Base-by-base conservation (phyloP, 2,329 filamentous ascomycete genomes). In the Sarocladium kiliense region DNA sequence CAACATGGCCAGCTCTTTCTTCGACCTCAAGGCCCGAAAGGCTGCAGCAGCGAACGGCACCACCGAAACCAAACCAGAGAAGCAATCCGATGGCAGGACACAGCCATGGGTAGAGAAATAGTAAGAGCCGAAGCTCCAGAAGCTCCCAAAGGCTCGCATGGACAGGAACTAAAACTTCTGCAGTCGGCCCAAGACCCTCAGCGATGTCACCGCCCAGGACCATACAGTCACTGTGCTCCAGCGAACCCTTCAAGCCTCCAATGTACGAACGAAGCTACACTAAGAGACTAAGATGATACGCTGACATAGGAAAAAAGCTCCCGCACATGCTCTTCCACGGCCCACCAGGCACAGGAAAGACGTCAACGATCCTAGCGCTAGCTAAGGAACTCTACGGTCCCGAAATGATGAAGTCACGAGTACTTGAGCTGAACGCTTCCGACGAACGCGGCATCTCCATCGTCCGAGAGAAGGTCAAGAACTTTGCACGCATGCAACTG, bases 61-160 rank as follows among this genome's bases (percentile, higher is more conserved):
- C 57, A 72, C 80, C 19, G 84, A 87, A 44, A 80, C 80, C 54
- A 96, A 93, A 71, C 71, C 78, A 55, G 80, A 85, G 58, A 80
- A 79, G 60, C 62, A 80, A 76, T 57, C 79, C 77, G 65, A 87
- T 79, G 62, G 81, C 82, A 65, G 78, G 86, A 62, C 65, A 9
- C 93, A 97, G 67, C 94, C 94, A 65, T 99, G 94, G 94, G 93
- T 97, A 54, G 94, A 97, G 77, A 97, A 97, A 89, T 97, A 97
- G 93, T 96, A 77, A 59, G 80, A 58, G n/a, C n/a, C n/a, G n/a
- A n/a, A n/a, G n/a, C n/a, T n/a, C n/a, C 36, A n/a, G 16, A 51
- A 6, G 7, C 10, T 36, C 7, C 11, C 30, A 7, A 21, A 5
- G 6, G 21, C 21, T 18, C 16, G 34, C 2, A n/a, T 39, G 5